Base-by-base conservation (phyloP, 2,329 filamentous ascomycete species). In the Colletotrichum godetiae region DNA sequence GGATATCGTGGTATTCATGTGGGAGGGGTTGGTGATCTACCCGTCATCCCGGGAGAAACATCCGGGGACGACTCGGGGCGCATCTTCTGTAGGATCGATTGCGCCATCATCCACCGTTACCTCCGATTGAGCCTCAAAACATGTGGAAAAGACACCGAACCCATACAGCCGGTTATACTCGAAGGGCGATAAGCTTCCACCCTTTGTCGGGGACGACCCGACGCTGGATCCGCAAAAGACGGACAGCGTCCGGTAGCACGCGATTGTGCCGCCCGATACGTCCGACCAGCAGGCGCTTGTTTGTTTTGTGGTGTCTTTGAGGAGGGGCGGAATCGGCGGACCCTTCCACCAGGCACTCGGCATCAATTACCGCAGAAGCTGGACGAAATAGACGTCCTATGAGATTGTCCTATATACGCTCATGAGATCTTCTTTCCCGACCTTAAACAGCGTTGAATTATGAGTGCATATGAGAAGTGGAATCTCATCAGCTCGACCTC, bases 231-330 rank as follows among this genome's bases (percentile, higher is more conserved):
- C 65, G 52, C 65, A 19, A 13, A 1, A 3, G 15, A 60, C 69
- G 69, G 69, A 27, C 4, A 10, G 4, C 1, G 29, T 29, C 69
- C 69, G 69, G 57, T 24, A 42, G 37, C 65, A 72, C 69, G 65
- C 24, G 22, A 68, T 68, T 13, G 0, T 8, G 33, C 29, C 57
- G 56, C 19, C 57, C 49, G 35, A 61, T 52, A 10, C 42, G 22
- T 3, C 61, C 62, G 62, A 70, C 42, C 0, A 19, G 1, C 5
- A 53, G 22, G 15, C 19, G 11, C 11, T n/a, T 58, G 42, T 55
- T 35, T 42, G 3, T 55, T 8, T 10, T 11, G 42, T 10, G 42
- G 19, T 4, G 7, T 22, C 8, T 3, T 7, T 22, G 42, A n/a
- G 19, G 19, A 5, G 12, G 6, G 22, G 31, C 37, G 49, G 8